phyloP scores from a whole-genome alignment of 345 rosid genomes.

The Gynandropsis gynandra region DNA sequence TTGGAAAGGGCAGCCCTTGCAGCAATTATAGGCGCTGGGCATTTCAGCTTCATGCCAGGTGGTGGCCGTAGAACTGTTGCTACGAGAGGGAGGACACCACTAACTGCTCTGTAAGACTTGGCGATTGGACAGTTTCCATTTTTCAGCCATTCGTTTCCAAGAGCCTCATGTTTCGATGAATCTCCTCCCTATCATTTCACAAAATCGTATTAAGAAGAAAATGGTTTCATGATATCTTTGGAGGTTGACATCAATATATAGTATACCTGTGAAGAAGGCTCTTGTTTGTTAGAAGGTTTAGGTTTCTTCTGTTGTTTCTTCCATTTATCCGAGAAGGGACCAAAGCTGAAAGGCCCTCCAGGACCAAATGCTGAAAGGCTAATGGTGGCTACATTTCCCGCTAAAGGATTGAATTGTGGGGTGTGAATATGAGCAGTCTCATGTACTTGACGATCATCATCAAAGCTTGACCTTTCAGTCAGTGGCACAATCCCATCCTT shows the following conservation, averaged over 20 bases:
- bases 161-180: conserved; percentile 55
- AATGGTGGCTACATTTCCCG: conserved; percentile 60
- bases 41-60: conserved; percentile 53
- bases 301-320: conserved; percentile 58
- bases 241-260: background rate
- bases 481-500: conserved; percentile 82
- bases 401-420: conserved; percentile 65
- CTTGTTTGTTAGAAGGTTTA: conserved; percentile 42
- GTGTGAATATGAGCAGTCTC: conserved; percentile 31
- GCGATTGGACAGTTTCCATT: conserved; percentile 86
- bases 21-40: conserved; percentile 76
- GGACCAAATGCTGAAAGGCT: conserved; percentile 74
- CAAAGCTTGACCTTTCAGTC: conserved; percentile 30
- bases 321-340: conserved; percentile 54
- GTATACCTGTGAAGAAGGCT: conserved; percentile 51
- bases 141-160: conserved; percentile 69
- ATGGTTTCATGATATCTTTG: background rate
- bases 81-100: conserved; percentile 63
- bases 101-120: conserved; percentile 72
- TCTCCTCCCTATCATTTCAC: conserved; percentile 23
- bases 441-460: conserved; percentile 8
- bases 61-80: conserved; percentile 57
- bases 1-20: conserved; percentile 81
- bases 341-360: conserved; percentile 73
- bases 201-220: background rate